phyloP scores from a whole-genome alignment of 805 yeast genomes.

The Wickerhamiella parazyma region DNA sequence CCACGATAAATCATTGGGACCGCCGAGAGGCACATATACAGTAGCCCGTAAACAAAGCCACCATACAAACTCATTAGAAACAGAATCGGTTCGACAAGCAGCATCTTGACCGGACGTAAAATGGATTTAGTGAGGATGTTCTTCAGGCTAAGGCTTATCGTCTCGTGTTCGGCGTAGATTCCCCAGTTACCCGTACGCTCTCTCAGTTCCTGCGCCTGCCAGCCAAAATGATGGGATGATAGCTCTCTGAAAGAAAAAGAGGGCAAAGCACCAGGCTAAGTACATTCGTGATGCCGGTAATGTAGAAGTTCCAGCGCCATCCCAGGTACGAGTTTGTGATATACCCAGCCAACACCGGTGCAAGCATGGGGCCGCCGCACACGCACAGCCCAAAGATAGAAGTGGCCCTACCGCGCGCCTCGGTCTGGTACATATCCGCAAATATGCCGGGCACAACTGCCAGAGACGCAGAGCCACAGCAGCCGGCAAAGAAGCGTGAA shows the following conservation, averaged over 20 bases:
- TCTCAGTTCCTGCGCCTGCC: conserved; percentile 47
- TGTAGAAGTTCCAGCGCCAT: conserved; percentile 75
- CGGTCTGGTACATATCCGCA: conserved; percentile 63
- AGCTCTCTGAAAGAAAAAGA: conserved; percentile 51
- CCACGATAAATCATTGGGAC: conserved; percentile 30
- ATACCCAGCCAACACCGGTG: conserved; percentile 69
- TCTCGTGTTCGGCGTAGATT: conserved; percentile 51
- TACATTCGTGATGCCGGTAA: conserved; percentile 49
- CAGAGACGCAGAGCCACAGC: conserved; percentile 67
- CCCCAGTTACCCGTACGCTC: conserved; percentile 70
- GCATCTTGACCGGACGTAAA: conserved; percentile 24
- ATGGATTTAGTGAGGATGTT: conserved; percentile 29
- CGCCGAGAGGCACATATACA: conserved; percentile 30
- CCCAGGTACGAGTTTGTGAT: conserved; percentile 47
- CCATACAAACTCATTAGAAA: conserved; percentile 27
- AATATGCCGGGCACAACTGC: conserved; percentile 79
- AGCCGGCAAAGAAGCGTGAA: conserved; percentile 70
- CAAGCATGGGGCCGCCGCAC: conserved; percentile 66
- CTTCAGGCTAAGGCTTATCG: conserved; percentile 24
- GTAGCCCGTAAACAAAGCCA: conserved; percentile 30
- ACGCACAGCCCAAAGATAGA: conserved; percentile 58
- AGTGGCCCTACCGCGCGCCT: conserved; percentile 61
- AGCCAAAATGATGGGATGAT: conserved; percentile 52
- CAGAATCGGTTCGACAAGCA: conserved; percentile 28
- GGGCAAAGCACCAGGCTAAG: conserved; percentile 30